Evolutionary conservation across 768 basidiomycete genomes (phyloP).

Genomic region (Trametes cinnabarina): DNA sequence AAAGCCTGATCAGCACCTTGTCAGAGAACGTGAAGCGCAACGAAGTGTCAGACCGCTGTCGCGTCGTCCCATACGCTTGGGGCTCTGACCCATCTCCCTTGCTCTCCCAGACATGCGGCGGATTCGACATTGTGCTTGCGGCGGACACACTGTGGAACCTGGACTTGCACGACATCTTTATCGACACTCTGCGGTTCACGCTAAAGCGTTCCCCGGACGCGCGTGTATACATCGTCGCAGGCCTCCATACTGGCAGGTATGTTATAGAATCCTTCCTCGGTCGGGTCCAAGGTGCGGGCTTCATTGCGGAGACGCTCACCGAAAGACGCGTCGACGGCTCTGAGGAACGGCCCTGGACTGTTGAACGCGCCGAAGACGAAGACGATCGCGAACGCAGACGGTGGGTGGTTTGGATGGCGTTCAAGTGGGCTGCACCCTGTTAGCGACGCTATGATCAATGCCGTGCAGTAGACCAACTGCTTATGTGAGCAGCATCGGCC

Average conservation of each 20-base stretch:
- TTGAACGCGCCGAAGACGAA: conserved; percentile 49
- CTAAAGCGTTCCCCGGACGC: conserved; percentile 44
- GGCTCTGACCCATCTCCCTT: conserved; percentile 46
- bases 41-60: conserved; percentile 44
- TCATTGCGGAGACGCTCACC: conserved; percentile 43
- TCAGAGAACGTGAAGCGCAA: conserved; percentile 57
- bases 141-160: conserved; percentile 82
- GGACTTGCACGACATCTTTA: conserved; percentile 52
- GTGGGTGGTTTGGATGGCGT: conserved; percentile 67
- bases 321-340: conserved; percentile 50
- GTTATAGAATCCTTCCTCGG: conserved; percentile 62
- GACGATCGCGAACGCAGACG: conserved; percentile 65
- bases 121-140: conserved; percentile 66
- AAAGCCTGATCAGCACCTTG: conserved; percentile 54
- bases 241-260: conserved; percentile 75
- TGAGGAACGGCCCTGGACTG: conserved; percentile 48
- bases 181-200: conserved; percentile 49
- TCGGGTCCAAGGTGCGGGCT: conserved; percentile 36
- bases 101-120: conserved; percentile 17
- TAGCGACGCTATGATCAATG: too few relatives aligned
- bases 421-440: conserved; percentile 26
- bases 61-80: conserved; percentile 62
- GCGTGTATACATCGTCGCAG: conserved; percentile 65
- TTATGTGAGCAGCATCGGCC: too few relatives aligned
- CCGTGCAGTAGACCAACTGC: too few relatives aligned